Evolutionary conservation across 345 rosid genomes (phyloP).

Genomic region (Corymbia maculata): DNA sequence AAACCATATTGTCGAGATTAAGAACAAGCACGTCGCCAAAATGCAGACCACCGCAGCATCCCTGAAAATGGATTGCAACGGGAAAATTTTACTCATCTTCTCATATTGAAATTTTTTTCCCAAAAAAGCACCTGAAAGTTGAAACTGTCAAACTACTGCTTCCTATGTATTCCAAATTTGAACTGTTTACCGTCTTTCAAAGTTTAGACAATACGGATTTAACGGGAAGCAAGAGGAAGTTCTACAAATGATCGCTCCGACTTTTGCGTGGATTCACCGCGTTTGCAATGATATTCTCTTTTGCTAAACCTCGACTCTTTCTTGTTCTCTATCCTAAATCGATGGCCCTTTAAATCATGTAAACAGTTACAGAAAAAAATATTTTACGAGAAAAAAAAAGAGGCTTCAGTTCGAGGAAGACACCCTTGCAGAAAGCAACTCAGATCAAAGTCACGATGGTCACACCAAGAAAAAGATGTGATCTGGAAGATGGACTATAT

Average conservation of each 20-base stretch:
- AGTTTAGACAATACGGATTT: neutral
- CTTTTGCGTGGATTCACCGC: neutral
- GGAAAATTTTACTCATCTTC: neutral
- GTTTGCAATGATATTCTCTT: neutral
- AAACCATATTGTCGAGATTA: constrained; percentile 38
- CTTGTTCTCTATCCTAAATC: neutral
- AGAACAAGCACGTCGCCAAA: constrained; percentile 58
- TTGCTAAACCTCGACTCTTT: neutral
- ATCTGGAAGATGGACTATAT: neutral
- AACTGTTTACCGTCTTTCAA: neutral
- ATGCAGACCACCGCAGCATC: constrained; percentile 71
- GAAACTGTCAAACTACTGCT: neutral
- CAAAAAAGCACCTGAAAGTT: neutral
- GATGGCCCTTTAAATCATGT: neutral
- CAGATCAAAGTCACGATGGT: neutral
- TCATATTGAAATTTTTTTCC: neutral
- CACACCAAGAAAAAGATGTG: neutral
- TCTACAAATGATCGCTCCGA: neutral
- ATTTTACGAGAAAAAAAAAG: neutral
- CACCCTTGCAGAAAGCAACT: neutral
- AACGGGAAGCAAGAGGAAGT: neutral
- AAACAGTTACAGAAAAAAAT: neutral
- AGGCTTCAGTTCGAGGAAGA: neutral
- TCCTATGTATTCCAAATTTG: neutral
- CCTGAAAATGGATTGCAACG: constrained; percentile 9